A percentile compares a stretch with the other conserved stretches of the same genome.
Conservation (phyloP, 169 alveolate species). For the Perkinsus olseni region DNA sequence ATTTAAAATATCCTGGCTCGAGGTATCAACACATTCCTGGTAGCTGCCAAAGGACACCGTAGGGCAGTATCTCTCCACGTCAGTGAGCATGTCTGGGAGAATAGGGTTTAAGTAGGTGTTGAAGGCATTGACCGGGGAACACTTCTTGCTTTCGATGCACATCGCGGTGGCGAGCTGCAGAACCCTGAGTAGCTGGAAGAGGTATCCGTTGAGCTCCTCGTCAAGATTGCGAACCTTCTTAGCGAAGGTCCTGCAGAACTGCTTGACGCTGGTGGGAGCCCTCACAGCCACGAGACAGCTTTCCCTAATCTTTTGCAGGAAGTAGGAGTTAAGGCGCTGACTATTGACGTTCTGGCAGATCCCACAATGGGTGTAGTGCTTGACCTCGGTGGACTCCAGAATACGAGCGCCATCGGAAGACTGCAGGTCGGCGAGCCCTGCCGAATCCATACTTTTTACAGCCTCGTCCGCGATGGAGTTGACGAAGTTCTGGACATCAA, state of each 20-base stretch:
- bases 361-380: neutral
- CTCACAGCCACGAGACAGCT: neutral
- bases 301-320: neutral
- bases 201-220: neutral
- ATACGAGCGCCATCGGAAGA: neutral
- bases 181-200: neutral
- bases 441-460: neutral
- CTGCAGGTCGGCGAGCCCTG: neutral
- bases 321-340: neutral
- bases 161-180: neutral
- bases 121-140: neutral
- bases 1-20: neutral
- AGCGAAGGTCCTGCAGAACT: neutral
- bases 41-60: neutral
- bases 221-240: neutral
- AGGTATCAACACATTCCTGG: neutral
- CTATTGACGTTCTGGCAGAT: neutral
- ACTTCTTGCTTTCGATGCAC: neutral
- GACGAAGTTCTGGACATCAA: neutral
- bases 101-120: neutral
- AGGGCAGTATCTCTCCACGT: neutral
- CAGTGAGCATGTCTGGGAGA: neutral
- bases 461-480: neutral
- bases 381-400: neutral
- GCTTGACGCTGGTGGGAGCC: neutral